Evolutionary conservation across 805 yeast genomes (phyloP).

Genomic region (Schizosaccharomyces lindneri): DNA sequence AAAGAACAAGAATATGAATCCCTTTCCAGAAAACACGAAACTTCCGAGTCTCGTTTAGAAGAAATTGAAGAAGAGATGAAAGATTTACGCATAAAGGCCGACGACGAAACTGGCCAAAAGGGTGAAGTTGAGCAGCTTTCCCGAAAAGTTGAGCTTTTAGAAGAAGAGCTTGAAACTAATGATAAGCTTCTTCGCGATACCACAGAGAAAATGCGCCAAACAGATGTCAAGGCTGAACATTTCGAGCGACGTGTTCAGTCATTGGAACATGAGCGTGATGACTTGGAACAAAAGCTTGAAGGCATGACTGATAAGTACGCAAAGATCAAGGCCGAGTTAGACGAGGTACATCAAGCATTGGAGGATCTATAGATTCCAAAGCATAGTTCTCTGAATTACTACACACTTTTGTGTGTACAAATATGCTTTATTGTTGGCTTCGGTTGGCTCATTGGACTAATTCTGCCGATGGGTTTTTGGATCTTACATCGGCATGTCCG

Average conservation of each 20-base stretch:
- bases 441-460: too few species aligned
- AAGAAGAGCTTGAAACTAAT: conserved; percentile 73
- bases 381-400: not conserved
- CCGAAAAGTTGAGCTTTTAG: conserved; percentile 70
- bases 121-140: conserved; percentile 33
- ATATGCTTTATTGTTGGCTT: too few species aligned
- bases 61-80: not conserved
- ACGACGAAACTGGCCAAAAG: not conserved
- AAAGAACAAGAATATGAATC: conserved; percentile 91
- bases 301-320: conserved; percentile 61
- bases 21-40: conserved; percentile 37
- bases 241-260: conserved; percentile 82
- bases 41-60: not conserved
- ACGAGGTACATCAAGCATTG: conserved; percentile 87
- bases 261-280: conserved; percentile 76
- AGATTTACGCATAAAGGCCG: not conserved
- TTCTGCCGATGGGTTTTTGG: too few species aligned
- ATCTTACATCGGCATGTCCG: too few species aligned
- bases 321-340: conserved; percentile 77
- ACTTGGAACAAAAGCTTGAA: conserved; percentile 73
- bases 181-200: conserved; percentile 81
- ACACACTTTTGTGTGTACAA: too few species aligned
- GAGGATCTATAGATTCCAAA: conserved; percentile 25
- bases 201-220: conserved; percentile 75
- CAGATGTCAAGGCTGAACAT: conserved; percentile 89